These are phyloP conservation scores for Wallacemonas sp. DNA, from an alignment of 208 protist genomes.

Conservation along the genomic window DNA sequence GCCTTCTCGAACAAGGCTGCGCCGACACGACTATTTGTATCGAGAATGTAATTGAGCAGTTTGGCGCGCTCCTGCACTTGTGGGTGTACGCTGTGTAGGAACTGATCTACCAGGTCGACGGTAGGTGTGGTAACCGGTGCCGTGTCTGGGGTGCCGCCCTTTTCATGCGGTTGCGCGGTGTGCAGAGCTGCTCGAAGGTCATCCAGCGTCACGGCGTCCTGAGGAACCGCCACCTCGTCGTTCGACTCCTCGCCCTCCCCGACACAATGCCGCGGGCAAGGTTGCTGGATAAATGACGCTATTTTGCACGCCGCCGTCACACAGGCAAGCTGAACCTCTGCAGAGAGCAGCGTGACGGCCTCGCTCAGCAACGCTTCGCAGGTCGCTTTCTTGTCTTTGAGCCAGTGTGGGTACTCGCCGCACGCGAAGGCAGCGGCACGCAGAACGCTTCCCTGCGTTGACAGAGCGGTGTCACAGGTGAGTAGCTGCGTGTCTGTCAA, in stretches of 20 bases:
- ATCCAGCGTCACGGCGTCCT: conserved; percentile 18
- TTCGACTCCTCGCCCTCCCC: conserved; percentile 64
- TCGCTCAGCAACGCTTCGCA: conserved; percentile 47
- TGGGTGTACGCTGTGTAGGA: conserved; percentile 53
- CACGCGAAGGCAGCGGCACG: conserved; percentile 92
- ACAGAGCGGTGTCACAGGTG: conserved; percentile 29
- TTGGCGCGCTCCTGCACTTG: conserved; percentile 67
- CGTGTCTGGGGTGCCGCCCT: no score
- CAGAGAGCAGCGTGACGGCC: conserved; percentile 44
- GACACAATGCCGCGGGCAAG: conserved; percentile 46
- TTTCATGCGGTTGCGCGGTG: not conserved
- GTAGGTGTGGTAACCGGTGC: not conserved
- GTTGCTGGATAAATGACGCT: conserved; percentile 53
- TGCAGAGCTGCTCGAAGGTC: conserved; percentile 24
- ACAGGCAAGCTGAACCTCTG: conserved; percentile 81
- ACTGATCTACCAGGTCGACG: conserved; percentile 21
- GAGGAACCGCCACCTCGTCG: not conserved
- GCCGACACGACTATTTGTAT: conserved; percentile 28
- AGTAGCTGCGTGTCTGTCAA: conserved; percentile 48
- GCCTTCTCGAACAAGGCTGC: conserved; percentile 50
- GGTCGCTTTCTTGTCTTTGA: conserved; percentile 47
- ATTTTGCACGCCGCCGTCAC: conserved; percentile 92
- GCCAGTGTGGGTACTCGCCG: conserved; percentile 92
- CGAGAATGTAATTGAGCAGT: conserved; percentile 40
- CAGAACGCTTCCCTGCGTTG: conserved; percentile 78